Percentiles rank a stretch among this genome's conserved stretches.
Evolutionary conservation across 768 basidiomycete species (phyloP).

Genomic region (Cyathus striatus): DNA sequence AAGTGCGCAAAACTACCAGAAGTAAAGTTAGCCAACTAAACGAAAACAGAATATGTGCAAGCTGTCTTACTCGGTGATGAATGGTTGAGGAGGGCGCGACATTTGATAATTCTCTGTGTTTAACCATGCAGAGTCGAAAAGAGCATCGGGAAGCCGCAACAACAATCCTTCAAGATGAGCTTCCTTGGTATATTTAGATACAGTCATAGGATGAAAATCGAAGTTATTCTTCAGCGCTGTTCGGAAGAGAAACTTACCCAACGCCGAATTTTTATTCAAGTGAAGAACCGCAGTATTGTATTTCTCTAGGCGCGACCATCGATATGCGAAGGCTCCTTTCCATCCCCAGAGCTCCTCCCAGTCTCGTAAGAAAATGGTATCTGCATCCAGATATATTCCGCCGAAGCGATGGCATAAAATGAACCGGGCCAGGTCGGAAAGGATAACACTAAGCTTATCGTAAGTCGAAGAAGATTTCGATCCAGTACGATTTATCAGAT

Average conservation of each 20-base stretch:
- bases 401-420: conserved; percentile 96
- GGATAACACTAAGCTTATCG: conserved; percentile 86
- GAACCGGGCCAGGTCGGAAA: conserved; percentile 97
- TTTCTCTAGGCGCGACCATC: conserved; percentile 88
- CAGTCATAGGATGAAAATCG: conserved; percentile 97
- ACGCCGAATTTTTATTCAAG: conserved; percentile 87
- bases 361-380: conserved; percentile 91
- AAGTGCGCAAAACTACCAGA: conserved; percentile 75
- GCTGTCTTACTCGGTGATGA: conserved; percentile 77
- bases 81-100: conserved; percentile 91
- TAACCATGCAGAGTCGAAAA: conserved; percentile 97
- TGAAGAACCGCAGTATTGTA: conserved; percentile 97
- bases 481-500: conserved; percentile 67
- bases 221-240: conserved; percentile 90
- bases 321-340: conserved; percentile 94
- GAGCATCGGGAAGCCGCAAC: conserved; percentile 86
- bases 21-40: conserved; percentile 1
- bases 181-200: conserved; percentile 87
- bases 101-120: conserved; percentile 90
- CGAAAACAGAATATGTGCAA: conserved; percentile 38
- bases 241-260: conserved; percentile 91
- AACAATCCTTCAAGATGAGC: conserved; percentile 80
- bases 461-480: conserved; percentile 83
- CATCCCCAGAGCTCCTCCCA: conserved; percentile 99
- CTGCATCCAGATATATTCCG: conserved; percentile 95